Evolutionary conservation across 441 rosid genomes (phyloP), one percentile per base, ranked within the genome.

Genomic region (Gossypium schwendimanii): DNA sequence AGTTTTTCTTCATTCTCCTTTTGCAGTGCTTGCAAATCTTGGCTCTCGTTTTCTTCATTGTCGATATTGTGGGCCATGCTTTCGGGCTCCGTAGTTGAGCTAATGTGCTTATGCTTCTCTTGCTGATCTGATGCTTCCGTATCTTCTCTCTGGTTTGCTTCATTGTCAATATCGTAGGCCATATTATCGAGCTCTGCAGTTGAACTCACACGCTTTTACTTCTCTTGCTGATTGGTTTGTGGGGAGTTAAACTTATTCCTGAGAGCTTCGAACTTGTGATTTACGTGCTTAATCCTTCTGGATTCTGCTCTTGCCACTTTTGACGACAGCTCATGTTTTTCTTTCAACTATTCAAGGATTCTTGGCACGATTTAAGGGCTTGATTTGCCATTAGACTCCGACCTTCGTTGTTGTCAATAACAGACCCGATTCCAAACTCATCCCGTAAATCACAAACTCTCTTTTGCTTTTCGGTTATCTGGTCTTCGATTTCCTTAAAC

Each of bases 371-470:
- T 55, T 80, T 87, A 49, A 94, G 81, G 62, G 95, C 93, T 0
- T 87, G 85, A 20, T 81, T 69, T 0, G 90, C 93, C 97, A 91
- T 91, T 75, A 91, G 75, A 3, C 83, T 81, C 71, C 95, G 80
- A 61, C 96, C 96, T 68, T 92, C 97, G 2, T 87, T 75, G 61
- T 89, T 96, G 71, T 89, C 92, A 39, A 90, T 84, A n/a, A 81
- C 78, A 21, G 80, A 83, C 21, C 77, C 85, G 18, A 90, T 78
- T 49, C 85, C 84, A 28, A 91, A 90, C 83, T 94, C 92, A 71
- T 94, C 95, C 70, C 88, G 92, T 63, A 91, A 87, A 66, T 74
- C 74, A 77, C 89, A 72, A 14, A 88, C 87, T 26, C 72, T 84
- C 47, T 77, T 82, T 76, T 88, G 93, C 89, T 85, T 79, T 57